Evolutionary conservation across 495 filamentous ascomycete genomes (phyloP), one percentile per base, ranked within the genome.

Genomic region (Lophiotrema nucula): DNA sequence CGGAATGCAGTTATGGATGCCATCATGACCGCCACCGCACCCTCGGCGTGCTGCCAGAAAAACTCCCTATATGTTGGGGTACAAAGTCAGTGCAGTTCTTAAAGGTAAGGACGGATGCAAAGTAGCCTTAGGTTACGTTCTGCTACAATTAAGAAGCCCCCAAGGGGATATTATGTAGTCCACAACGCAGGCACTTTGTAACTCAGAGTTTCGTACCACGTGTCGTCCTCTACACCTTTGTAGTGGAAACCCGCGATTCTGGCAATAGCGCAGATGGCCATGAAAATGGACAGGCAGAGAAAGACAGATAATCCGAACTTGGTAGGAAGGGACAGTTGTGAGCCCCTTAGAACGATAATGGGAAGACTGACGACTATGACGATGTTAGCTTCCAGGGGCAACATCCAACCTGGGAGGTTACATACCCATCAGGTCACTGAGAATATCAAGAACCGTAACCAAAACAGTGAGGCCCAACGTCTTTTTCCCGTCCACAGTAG

Each of bases 271-370:
- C 53, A 56, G 41, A 39, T 24, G 26, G 47, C 15, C 53, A 56
- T 56, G 42, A 56, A 47, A 23, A 47, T 21, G 16, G 53, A 56
- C 13, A 56, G 53, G 26, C 41, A 18, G 42, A 56, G 53, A 19
- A 56, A 56, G 5, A 38, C 15, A 31, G 15, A 26, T 10, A 56
- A 4, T 22, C 53, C 23, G 25, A 56, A 24, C 19, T 56, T 56
- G 18, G 53, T 56, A 2, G 18, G 12, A 2, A 21, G 22, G 5
- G 19, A 8, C 24, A 56, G 11, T 24, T 31, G 12, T 2, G 43
- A 33, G 3, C 47, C 13, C 2, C 53, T 26, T 3, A 56, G 53
- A 28, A 56, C 15, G 15, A 35, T 16, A 6, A 56, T 47, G 2
- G 53, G 53, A 18, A 56, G 46, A 2, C 15, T 37, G 10, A 56